Base-by-base conservation (phyloP, 495 filamentous ascomycete species). In the Opeltia flavorubescens region DNA sequence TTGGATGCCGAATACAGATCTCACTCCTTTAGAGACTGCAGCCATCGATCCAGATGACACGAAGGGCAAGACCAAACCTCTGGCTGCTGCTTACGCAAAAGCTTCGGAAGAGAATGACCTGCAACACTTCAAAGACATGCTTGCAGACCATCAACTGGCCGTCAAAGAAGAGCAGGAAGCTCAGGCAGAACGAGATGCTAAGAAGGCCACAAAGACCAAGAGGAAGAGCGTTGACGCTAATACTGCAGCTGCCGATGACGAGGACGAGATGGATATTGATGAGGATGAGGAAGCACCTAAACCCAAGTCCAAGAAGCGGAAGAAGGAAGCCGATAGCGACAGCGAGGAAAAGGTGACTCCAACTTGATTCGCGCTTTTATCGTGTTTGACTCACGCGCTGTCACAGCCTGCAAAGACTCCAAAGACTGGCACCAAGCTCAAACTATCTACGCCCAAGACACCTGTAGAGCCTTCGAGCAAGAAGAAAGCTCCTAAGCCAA, bases 1-100 rank as follows among this genome's bases (percentile, higher is more conserved):
- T 9, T 95, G 86, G 85, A 81, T 88, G 25, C 70, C 76, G 28
- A 94, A 94, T 60, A 78, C 77, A 13, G 78, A 83, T 40, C 73
- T 95, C 7, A 74, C 74, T 28, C 77, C 84, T 8, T 69, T 93
- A 20, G 79, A 89, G 52, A 33, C 80, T 27, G 72, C 75, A n/a
- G 68, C 76, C 1, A 77, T 85, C 54, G 75, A 75, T 40, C 64
- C 76, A 24, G 59, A 79, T 46, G 67, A 78, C 18, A 70, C 78
- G 49, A 73, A 78, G 50, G 80, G 79, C 61, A 91, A 86, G 74
- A 67, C 75, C 17, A 93, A 89, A 63, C 65, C 71, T 39, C 66
- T 95, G 6, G 65, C 82, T 52, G 70, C 70, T 24, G 89, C 89
- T 2, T 87, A 86, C 59, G 56, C 71, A 30, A 67, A 91, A 47